Percentiles rank a stretch among this genome's conserved stretches.
Evolutionary conservation across 768 basidiomycete genomes (phyloP).

Genomic region (Leccinum longicurvipes): DNA sequence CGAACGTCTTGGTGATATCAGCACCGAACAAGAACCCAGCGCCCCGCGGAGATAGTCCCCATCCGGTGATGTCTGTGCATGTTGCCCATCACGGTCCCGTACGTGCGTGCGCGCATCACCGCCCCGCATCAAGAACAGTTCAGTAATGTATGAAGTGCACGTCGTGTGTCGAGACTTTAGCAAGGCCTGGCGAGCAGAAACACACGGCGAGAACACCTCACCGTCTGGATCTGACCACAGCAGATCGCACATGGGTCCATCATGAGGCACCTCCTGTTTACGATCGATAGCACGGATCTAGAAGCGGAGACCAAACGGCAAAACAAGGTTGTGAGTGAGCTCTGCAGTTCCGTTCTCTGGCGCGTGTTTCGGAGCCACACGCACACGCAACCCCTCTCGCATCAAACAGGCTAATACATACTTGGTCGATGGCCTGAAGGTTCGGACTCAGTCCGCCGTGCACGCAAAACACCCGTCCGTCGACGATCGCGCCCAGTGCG

Average conservation of each 20-base stretch:
- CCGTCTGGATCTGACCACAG: conserved; percentile 99
- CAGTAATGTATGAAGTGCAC: neutral
- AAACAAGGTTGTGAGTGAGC: conserved; percentile 23
- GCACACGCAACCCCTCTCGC: neutral
- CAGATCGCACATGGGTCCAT: conserved; percentile 97
- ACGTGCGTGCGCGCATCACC: neutral
- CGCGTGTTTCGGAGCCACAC: conserved; percentile 18
- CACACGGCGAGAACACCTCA: conserved; percentile 30
- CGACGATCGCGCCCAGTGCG: conserved; percentile 92
- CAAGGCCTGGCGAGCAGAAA: conserved; percentile 5
- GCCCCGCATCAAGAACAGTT: neutral
- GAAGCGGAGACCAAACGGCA: conserved; percentile 13
- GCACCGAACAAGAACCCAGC: conserved; percentile 95
- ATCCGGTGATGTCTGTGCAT: conserved; percentile 75
- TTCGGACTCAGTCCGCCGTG: conserved; percentile 95
- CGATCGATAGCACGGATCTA: conserved; percentile 94
- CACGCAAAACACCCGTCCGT: conserved; percentile 95
- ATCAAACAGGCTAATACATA: conserved; percentile 33
- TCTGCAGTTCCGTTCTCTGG: neutral
- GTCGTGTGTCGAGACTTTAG: conserved; percentile 6
- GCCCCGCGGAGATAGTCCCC: conserved; percentile 97
- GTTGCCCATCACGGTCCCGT: neutral
- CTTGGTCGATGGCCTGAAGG: conserved; percentile 85
- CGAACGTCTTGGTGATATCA: conserved; percentile 87
- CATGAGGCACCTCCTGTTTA: conserved; percentile 97